Conservation (phyloP, 1,284 basidiomycete species). For the Chalciporus piperatoides region DNA sequence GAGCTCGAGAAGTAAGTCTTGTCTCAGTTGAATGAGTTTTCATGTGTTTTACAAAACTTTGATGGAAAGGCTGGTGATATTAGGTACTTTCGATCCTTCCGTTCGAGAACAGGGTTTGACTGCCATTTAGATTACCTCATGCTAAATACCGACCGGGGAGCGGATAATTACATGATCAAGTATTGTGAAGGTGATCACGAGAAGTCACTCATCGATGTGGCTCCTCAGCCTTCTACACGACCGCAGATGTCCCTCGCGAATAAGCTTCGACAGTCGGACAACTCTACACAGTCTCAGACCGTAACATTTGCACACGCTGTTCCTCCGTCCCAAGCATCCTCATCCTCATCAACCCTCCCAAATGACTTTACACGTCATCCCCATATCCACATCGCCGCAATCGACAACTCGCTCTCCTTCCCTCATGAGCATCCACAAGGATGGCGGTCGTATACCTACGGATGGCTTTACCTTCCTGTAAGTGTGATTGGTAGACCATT, state of each 20-base stretch:
- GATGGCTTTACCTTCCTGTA: slow-evolving; percentile 87
- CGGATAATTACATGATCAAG: slow-evolving; percentile 89
- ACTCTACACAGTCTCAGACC: slow-evolving; percentile 39
- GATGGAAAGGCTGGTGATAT: slow-evolving; percentile 64
- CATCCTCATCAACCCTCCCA: slow-evolving; percentile 31
- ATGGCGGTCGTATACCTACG: slow-evolving; percentile 88
- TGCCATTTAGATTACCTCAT: slow-evolving; percentile 70
- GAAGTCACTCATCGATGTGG: slow-evolving; percentile 69
- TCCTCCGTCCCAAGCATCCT: slow-evolving; percentile 33
- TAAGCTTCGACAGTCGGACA: slow-evolving; percentile 51
- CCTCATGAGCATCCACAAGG: slow-evolving; percentile 87
- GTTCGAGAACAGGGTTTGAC: slow-evolving; percentile 1
- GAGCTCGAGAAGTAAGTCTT: slow-evolving; percentile 77
- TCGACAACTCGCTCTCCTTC: slow-evolving; percentile 91
- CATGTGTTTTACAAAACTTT: slow-evolving; percentile 6
- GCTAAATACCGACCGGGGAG: slow-evolving; percentile 82
- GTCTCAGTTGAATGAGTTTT: background rate
- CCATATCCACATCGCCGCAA: slow-evolving; percentile 82
- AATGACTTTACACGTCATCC: slow-evolving; percentile 49
- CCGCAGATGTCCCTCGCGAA: slow-evolving; percentile 69
- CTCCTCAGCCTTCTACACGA: slow-evolving; percentile 63
- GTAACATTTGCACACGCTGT: slow-evolving; percentile 37
- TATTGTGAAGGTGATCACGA: slow-evolving; percentile 76
- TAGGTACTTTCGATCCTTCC: slow-evolving; percentile 46
- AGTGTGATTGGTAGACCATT: slow-evolving; percentile 84